These are phyloP conservation scores for Teunomyces funiuensis DNA, from an alignment of 805 yeast species.

Conservation along the genomic window DNA sequence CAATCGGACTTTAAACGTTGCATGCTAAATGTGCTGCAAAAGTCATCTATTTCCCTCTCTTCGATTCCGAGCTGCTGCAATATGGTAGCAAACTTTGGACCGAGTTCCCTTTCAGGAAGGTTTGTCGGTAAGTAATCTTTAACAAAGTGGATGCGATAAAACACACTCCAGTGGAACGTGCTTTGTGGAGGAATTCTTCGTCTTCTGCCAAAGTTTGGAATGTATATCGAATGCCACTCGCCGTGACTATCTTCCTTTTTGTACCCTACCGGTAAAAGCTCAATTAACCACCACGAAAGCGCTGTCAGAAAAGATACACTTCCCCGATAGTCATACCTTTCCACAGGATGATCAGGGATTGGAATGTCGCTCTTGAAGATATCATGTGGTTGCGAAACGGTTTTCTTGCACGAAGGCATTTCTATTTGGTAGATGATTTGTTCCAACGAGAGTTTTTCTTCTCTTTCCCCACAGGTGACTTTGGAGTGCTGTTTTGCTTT, in stretches of 20 bases:
- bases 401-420: neutral
- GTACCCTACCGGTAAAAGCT: slow-evolving; percentile 57
- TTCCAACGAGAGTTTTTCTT: slow-evolving; percentile 5
- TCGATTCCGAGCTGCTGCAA: slow-evolving; percentile 8
- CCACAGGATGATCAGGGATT: slow-evolving; percentile 13
- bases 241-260: slow-evolving; percentile 48
- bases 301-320: slow-evolving; percentile 21
- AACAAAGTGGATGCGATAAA: slow-evolving; percentile 52
- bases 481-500: neutral
- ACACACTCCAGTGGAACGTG: slow-evolving; percentile 62
- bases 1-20: slow-evolving; percentile 17
- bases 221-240: slow-evolving; percentile 48
- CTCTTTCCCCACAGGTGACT: neutral
- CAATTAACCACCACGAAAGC: slow-evolving; percentile 62
- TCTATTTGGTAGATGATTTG: slow-evolving; percentile 10
- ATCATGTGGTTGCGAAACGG: neutral
- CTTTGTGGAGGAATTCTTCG: slow-evolving; percentile 50
- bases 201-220: slow-evolving; percentile 57
- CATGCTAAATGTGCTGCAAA: slow-evolving; percentile 13
- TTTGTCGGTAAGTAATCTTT: slow-evolving; percentile 44
- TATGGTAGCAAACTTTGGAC: slow-evolving; percentile 19
- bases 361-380: neutral
- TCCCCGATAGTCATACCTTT: slow-evolving; percentile 41
- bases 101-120: slow-evolving; percentile 18
- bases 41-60: slow-evolving; percentile 11